A percentile compares a stretch with the other conserved stretches of the same genome.
Evolutionary conservation across 176 grass and related monocot genomes (phyloP).

Genomic region (Aegilops umbellulata): DNA sequence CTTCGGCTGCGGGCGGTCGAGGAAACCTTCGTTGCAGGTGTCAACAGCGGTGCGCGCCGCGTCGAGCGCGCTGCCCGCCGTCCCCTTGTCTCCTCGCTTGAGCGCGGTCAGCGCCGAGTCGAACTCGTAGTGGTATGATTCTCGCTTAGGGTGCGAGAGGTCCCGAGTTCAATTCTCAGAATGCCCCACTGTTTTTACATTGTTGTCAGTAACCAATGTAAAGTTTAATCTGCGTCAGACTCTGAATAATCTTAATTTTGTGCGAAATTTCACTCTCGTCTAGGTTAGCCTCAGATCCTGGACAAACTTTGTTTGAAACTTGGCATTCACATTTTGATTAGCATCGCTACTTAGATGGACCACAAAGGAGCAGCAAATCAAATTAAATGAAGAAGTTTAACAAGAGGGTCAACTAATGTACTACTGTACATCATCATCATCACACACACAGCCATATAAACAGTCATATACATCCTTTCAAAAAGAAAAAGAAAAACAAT

Average conservation of each 20-base stretch:
- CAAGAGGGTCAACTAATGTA: neutral
- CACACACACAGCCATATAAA: neutral
- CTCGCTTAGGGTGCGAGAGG: constrained; percentile 89
- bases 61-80: constrained; percentile 36
- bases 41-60: constrained; percentile 21
- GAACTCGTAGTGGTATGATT: constrained; percentile 62
- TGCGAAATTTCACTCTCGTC: neutral
- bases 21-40: constrained; percentile 49
- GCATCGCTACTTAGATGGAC: neutral
- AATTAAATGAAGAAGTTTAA: neutral
- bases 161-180: constrained; percentile 97
- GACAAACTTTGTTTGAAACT: neutral
- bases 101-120: constrained; percentile 30
- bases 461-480: neutral
- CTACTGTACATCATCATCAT: neutral
- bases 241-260: neutral
- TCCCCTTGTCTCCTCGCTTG: constrained; percentile 19
- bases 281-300: neutral
- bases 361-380: neutral
- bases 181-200: constrained; percentile 33
- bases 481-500: neutral
- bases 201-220: too few relatives aligned
- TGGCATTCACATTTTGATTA: neutral
- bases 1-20: constrained; percentile 17
- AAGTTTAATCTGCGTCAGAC: neutral